Conservation (phyloP, 2,329 filamentous ascomycete genomes). For the Trichoderma sp. region DNA sequence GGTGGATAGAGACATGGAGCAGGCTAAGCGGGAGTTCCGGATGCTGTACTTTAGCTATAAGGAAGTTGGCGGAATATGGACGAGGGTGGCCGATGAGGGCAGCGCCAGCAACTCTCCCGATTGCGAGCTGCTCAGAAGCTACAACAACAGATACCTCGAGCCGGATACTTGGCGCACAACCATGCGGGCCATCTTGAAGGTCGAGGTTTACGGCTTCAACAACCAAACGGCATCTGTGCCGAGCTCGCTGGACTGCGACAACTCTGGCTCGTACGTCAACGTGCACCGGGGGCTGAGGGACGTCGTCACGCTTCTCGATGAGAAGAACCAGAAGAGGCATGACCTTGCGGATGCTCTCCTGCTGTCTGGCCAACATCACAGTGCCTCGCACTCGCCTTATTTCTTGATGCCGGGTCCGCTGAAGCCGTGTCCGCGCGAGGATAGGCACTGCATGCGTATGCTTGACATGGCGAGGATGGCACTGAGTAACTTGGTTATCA, state of each 20-base stretch:
- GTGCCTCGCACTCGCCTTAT: constrained; percentile 27
- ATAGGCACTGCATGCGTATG: constrained; percentile 47
- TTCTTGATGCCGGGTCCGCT: constrained; percentile 26
- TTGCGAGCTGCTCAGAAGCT: constrained; percentile 24
- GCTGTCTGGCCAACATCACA: constrained; percentile 40
- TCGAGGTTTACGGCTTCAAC: constrained; percentile 56
- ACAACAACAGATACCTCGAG: constrained; percentile 46
- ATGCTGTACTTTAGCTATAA: constrained; percentile 45
- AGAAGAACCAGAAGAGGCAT: constrained; percentile 48
- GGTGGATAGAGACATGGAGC: constrained; percentile 50
- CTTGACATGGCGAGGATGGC: constrained; percentile 53
- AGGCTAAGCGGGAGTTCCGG: constrained; percentile 41
- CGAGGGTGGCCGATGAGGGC: constrained; percentile 29
- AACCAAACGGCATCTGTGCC: background rate
- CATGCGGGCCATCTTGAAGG: constrained; percentile 51
- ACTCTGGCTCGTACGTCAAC: constrained; percentile 22
- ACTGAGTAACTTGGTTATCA: constrained; percentile 54
- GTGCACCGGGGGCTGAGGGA: constrained; percentile 51
- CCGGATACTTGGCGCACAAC: constrained; percentile 53
- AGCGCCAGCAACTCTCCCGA: constrained; percentile 25
- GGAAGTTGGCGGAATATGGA: constrained; percentile 50
- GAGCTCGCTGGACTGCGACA: constrained; percentile 12
- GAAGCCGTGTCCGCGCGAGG: constrained; percentile 31
- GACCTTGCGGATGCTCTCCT: constrained; percentile 46
- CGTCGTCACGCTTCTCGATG: constrained; percentile 52